These are phyloP conservation scores for Fusarium tanahbumbuense DNA, from an alignment of 2,329 filamentous ascomycete genomes.

Conservation along the genomic window DNA sequence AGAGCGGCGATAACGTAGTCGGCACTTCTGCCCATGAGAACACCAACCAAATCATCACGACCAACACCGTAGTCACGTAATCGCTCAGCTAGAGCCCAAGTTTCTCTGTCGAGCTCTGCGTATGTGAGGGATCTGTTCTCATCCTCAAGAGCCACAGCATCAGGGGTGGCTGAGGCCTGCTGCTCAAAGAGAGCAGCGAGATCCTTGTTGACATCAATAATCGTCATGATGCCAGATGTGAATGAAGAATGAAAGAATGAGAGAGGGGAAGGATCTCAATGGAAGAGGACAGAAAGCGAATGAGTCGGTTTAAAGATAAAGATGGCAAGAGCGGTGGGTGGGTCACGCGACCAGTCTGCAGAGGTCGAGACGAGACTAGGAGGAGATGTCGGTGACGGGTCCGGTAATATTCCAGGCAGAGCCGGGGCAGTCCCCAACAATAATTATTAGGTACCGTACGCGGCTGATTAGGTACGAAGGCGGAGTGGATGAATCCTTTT, in stretches of 20 bases:
- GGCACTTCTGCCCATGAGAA: conserved; percentile 79
- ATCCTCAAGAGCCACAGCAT: conserved; percentile 79
- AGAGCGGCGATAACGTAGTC: conserved; percentile 84
- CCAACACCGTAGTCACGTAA: conserved; percentile 76
- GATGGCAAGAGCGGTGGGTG: conserved; percentile 36
- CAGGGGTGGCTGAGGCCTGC: conserved; percentile 75
- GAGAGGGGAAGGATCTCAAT: background rate
- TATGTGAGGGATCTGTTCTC: conserved; percentile 76
- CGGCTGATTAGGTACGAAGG: conserved; percentile 8
- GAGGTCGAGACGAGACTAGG: conserved; percentile 10
- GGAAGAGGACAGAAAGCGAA: conserved; percentile 4
- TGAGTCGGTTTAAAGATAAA: conserved; percentile 19
- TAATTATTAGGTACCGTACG: conserved; percentile 2
- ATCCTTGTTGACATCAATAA: conserved; percentile 78
- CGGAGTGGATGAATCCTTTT: conserved; percentile 26
- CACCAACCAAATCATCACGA: conserved; percentile 79
- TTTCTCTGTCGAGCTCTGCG: conserved; percentile 75
- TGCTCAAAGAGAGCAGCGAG: conserved; percentile 76
- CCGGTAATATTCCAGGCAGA: conserved; percentile 19
- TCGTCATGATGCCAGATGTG: conserved; percentile 60
- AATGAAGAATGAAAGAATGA: conserved; percentile 1
- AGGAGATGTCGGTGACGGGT: conserved; percentile 41
- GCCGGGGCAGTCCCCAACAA: conserved; percentile 32
- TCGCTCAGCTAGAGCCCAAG: conserved; percentile 71
- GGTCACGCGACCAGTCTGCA: conserved; percentile 45